Conservation (phyloP, 2,329 filamentous ascomycete genomes). For the Zasmidium citrigriseum region DNA sequence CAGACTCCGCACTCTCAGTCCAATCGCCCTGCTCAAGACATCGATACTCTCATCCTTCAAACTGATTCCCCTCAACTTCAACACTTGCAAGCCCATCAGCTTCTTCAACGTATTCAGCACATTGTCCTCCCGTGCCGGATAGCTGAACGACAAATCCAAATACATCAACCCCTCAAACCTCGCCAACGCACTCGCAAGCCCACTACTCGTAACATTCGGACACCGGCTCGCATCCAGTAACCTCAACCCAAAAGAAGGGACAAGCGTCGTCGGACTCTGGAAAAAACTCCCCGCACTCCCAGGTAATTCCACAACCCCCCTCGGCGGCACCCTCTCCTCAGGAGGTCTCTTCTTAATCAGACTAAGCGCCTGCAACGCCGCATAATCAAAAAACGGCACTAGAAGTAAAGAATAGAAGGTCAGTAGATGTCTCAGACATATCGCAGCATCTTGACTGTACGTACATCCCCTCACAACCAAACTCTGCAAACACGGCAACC, state of each 20-base stretch:
- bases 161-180: slow-evolving; percentile 59
- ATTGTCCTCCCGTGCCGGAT: slow-evolving; percentile 30
- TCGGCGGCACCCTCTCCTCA: slow-evolving; percentile 22
- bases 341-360: slow-evolving; percentile 30
- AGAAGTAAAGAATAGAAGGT: too few species aligned
- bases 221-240: slow-evolving; percentile 59
- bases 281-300: slow-evolving; percentile 29
- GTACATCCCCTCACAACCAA: slow-evolving; percentile 59
- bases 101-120: slow-evolving; percentile 51
- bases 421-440: too few species aligned
- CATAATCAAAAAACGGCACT: slow-evolving; percentile 65
- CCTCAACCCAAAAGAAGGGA: slow-evolving; percentile 49
- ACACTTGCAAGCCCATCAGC: slow-evolving; percentile 54
- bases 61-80: slow-evolving; percentile 58
- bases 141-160: slow-evolving; percentile 56
- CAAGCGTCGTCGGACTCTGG: slow-evolving; percentile 13
- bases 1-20: slow-evolving; percentile 54
- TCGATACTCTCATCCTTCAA: slow-evolving; percentile 56
- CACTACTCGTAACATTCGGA: slow-evolving; percentile 58
- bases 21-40: slow-evolving; percentile 54
- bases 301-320: slow-evolving; percentile 34
- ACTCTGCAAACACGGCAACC: slow-evolving; percentile 59
- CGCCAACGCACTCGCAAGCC: slow-evolving; percentile 53
- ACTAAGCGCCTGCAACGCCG: slow-evolving; percentile 52
- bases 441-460: too few species aligned